These are phyloP conservation scores for Ocimum tenuiflorum DNA, from an alignment of 257 asterid species.

Conservation along the genomic window DNA sequence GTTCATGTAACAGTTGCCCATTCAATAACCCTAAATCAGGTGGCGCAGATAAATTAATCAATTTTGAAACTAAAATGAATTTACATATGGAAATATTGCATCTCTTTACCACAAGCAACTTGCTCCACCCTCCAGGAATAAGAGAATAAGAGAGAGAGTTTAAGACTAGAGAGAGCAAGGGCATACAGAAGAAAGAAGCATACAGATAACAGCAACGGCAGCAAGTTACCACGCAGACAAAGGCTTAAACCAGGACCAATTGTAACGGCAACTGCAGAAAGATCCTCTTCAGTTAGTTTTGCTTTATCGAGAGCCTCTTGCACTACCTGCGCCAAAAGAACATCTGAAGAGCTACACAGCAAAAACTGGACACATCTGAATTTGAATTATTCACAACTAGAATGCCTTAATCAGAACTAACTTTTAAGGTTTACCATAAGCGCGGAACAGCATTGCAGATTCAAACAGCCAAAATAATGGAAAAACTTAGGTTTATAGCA, in stretches of 20 bases:
- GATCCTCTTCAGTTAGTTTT: constrained; percentile 63
- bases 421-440: no score
- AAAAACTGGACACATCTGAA: no score
- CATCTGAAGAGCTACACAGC: no score
- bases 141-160: not conserved
- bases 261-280: constrained; percentile 96
- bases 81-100: not conserved
- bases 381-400: no score
- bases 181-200: no score
- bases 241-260: constrained; percentile 99
- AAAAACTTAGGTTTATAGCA: no score
- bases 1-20: not conserved
- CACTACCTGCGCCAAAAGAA: constrained; percentile 58
- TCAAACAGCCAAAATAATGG: no score
- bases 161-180: not conserved
- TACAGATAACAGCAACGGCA: not conserved
- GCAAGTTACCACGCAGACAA: constrained; percentile 75
- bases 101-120: not conserved
- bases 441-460: no score
- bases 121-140: constrained; percentile 10
- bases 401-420: no score
- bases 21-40: not conserved
- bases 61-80: not conserved
- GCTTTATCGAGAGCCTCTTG: constrained; percentile 95
- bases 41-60: not conserved